Conservation (phyloP, 768 basidiomycete genomes). For the Trametes gibbosa region DNA sequence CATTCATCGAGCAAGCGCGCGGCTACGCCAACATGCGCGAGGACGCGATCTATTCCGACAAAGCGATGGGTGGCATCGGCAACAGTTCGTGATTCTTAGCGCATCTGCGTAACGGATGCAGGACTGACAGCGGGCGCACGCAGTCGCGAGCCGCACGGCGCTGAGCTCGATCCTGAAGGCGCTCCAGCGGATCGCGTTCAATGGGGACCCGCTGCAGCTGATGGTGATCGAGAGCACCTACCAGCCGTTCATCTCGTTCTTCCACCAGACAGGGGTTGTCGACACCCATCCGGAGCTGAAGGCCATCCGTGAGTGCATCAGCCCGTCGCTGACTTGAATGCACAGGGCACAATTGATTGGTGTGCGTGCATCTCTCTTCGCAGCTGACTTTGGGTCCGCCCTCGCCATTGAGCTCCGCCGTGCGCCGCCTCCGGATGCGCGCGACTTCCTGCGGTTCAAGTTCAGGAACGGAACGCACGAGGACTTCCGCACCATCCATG, state of each 20-base stretch:
- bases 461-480: slow-evolving; percentile 79
- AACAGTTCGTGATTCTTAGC: slow-evolving; percentile 58
- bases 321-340: no score
- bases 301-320: slow-evolving; percentile 57
- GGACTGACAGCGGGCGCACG: not conserved
- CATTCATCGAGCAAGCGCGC: slow-evolving; percentile 69
- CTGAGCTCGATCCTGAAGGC: slow-evolving; percentile 68
- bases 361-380: no score
- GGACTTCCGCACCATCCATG: slow-evolving; percentile 64
- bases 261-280: slow-evolving; percentile 69
- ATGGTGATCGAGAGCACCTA: slow-evolving; percentile 79
- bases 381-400: slow-evolving; percentile 73
- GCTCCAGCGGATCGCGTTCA: slow-evolving; percentile 76
- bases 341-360: no score
- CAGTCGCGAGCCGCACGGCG: slow-evolving; percentile 82
- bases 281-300: slow-evolving; percentile 56
- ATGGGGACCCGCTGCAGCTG: slow-evolving; percentile 77
- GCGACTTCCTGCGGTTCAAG: slow-evolving; percentile 80
- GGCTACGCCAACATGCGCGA: slow-evolving; percentile 80
- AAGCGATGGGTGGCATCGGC: slow-evolving; percentile 61
- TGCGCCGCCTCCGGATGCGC: slow-evolving; percentile 69
- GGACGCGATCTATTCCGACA: slow-evolving; percentile 66
- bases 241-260: slow-evolving; percentile 88
- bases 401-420: slow-evolving; percentile 78
- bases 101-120: slow-evolving; percentile 2